phyloP scores from a whole-genome alignment of 2,329 filamentous ascomycete genomes.

The Annulohypoxylon truncatum region DNA sequence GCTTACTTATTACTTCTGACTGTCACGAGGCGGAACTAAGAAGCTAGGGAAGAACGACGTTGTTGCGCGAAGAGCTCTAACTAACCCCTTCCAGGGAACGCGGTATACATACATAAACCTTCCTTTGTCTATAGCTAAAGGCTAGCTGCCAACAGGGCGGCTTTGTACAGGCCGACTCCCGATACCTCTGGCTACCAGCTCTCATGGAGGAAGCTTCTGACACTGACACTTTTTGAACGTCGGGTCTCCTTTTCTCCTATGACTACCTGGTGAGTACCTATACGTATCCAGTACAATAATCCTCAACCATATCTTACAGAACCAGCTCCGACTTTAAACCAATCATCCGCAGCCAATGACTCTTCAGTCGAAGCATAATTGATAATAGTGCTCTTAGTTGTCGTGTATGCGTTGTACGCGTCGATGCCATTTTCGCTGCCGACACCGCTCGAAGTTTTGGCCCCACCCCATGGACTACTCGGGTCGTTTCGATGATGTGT shows the following conservation, averaged over 20 bases:
- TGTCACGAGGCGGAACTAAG: no score
- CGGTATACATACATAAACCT: no score
- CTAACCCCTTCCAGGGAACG: no score
- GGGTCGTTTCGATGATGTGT: slow-evolving; percentile 80
- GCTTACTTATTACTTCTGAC: no score
- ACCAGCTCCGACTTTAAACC: slow-evolving; percentile 71
- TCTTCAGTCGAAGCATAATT: slow-evolving; percentile 72
- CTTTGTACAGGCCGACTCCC: no score
- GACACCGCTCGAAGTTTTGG: slow-evolving; percentile 71
- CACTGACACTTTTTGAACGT: background rate
- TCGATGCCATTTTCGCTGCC: slow-evolving; percentile 80
- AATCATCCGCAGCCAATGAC: slow-evolving; percentile 66
- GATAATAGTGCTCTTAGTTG: slow-evolving; percentile 73
- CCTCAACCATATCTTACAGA: slow-evolving; percentile 70
- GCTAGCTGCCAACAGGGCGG: no score
- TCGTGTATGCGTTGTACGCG: slow-evolving; percentile 69
- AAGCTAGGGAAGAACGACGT: no score
- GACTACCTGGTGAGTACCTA: no score
- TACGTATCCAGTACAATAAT: background rate
- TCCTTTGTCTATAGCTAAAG: no score
- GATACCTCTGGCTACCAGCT: no score
- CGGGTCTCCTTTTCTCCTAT: background rate
- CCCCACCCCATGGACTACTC: slow-evolving; percentile 76
- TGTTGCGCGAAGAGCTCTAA: no score
- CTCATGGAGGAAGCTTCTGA: no score